Evolutionary conservation across 192 early-diverging fungal genomes (phyloP).

Genomic region (Podochytrium sp.): DNA sequence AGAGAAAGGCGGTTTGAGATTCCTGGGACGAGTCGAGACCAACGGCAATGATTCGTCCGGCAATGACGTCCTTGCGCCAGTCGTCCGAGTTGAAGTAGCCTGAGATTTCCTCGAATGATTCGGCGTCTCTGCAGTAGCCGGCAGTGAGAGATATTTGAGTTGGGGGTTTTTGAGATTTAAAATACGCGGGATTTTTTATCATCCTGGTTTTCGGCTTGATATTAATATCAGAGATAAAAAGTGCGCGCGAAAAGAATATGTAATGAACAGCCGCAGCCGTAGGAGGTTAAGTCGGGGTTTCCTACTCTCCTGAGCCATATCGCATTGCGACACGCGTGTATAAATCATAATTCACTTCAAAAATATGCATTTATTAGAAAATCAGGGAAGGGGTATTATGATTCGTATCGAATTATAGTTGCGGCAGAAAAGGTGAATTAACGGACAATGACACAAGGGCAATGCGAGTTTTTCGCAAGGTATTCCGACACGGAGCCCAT

Average conservation of each 20-base stretch:
- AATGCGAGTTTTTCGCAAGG: conserved; percentile 6
- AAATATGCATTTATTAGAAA: not conserved
- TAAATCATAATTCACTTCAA: not conserved
- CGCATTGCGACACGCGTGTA: not conserved
- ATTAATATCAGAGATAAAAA: not conserved
- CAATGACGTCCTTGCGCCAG: conserved; percentile 17
- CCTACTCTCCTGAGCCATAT: not conserved
- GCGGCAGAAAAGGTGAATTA: not conserved
- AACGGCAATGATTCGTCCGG: conserved; percentile 14
- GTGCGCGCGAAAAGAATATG: not conserved
- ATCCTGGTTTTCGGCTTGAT: not conserved
- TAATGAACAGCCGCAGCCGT: not conserved
- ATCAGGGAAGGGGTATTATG: not conserved
- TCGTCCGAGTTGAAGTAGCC: conserved; percentile 9
- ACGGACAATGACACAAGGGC: conserved; percentile 6
- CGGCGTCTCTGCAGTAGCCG: too few species aligned
- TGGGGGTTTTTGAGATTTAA: too few species aligned
- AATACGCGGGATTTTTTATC: not conserved
- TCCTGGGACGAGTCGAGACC: not conserved
- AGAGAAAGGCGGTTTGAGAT: conserved; percentile 6
- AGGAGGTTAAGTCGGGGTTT: not conserved
- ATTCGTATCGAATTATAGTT: not conserved
- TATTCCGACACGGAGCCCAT: conserved; percentile 32
- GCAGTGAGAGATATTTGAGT: too few species aligned
- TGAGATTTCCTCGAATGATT: conserved; percentile 7